A percentile compares a stretch with the other conserved stretches of the same genome.
Conservation (phyloP, 208 protist genomes). For the Leishmania arabica region DNA sequence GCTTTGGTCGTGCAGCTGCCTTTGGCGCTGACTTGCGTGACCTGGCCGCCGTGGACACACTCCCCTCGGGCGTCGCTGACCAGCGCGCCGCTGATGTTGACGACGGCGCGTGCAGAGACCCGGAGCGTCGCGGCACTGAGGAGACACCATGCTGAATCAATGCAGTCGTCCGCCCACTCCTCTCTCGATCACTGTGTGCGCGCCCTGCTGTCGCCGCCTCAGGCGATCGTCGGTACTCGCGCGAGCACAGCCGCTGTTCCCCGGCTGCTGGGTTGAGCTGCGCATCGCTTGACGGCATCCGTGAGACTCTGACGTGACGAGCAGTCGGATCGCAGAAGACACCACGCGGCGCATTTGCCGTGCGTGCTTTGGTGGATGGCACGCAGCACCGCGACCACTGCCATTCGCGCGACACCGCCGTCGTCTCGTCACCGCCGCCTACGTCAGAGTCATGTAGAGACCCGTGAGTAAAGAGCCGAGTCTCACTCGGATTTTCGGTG, state of each 20-base stretch:
- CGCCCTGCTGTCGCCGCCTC: neutral
- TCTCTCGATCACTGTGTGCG: neutral
- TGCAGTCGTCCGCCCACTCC: neutral
- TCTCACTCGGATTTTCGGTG: neutral
- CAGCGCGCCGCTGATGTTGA: conserved; percentile 1
- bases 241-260: neutral
- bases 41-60: neutral
- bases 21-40: neutral
- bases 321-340: conserved; percentile 7
- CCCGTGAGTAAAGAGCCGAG: neutral
- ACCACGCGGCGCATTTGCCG: neutral
- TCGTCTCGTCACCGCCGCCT: neutral
- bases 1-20: conserved; percentile 1
- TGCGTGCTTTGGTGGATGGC: too few relatives aligned
- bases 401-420: neutral
- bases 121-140: neutral
- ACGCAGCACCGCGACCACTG: too few relatives aligned
- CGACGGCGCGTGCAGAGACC: neutral
- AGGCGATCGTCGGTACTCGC: neutral
- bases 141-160: neutral
- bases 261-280: too few relatives aligned
- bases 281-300: neutral
- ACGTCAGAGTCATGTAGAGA: neutral
- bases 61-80: conserved; percentile 5
- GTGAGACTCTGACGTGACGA: neutral